Evolutionary conservation across 2,329 filamentous ascomycete genomes (phyloP).

Genomic region (Coniella lustricola): DNA sequence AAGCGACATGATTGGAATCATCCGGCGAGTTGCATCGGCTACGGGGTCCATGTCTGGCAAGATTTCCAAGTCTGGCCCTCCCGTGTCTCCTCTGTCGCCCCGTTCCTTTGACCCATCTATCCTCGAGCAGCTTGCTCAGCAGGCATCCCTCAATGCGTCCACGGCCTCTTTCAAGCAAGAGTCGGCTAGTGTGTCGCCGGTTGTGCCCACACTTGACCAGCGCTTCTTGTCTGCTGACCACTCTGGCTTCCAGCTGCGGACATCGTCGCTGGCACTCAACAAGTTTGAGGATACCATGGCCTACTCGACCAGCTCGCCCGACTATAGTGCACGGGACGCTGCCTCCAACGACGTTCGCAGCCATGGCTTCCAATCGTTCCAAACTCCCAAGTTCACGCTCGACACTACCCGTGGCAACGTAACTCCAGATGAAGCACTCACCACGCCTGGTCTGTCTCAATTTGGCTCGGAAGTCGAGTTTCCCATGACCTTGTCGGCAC

Average conservation of each 20-base stretch:
- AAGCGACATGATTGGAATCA: slow-evolving; percentile 38
- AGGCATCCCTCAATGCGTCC: slow-evolving; percentile 4
- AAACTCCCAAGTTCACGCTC: slow-evolving; percentile 22
- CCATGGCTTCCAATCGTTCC: slow-evolving; percentile 19
- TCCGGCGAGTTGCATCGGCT: slow-evolving; percentile 48
- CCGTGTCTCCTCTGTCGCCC: slow-evolving; percentile 34
- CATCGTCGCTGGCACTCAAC: slow-evolving; percentile 18
- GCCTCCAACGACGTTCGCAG: slow-evolving; percentile 13
- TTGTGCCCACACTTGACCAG: slow-evolving; percentile 10
- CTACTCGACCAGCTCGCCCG: slow-evolving; percentile 31
- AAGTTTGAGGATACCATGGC: slow-evolving; percentile 31
- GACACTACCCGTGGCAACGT: slow-evolving; percentile 26
- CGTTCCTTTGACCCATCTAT: slow-evolving; percentile 36
- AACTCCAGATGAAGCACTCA: slow-evolving; percentile 40
- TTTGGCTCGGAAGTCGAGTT: slow-evolving; percentile 43
- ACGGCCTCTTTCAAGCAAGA: slow-evolving; percentile 7
- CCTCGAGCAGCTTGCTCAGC: slow-evolving; percentile 11
- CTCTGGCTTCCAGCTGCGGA: slow-evolving; percentile 25
- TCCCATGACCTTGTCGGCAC: slow-evolving; percentile 30
- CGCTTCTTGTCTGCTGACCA: slow-evolving; percentile 19
- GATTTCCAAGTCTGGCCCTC: slow-evolving; percentile 32
- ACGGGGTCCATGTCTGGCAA: slow-evolving; percentile 35
- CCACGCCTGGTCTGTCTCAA: slow-evolving; percentile 39
- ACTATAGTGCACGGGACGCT: slow-evolving; percentile 28
- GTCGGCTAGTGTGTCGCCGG: slow-evolving; percentile 6